These are phyloP conservation scores for Fraxinus paxiana DNA, from an alignment of 305 asterid genomes.

Conservation along the genomic window DNA sequence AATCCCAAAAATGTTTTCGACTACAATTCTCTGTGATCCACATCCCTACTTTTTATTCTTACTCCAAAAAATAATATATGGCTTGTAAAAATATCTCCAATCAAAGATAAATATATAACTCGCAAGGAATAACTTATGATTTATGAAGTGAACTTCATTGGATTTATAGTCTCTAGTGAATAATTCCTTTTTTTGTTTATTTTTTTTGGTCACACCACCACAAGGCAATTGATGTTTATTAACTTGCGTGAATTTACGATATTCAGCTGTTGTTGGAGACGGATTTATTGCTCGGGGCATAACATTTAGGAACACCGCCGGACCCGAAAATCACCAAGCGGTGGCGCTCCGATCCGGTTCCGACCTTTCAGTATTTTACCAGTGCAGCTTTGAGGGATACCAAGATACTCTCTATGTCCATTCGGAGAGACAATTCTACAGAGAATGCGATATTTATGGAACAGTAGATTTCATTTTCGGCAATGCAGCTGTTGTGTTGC, in stretches of 20 bases:
- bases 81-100: neutral
- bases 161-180: no score
- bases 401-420: constrained; percentile 80
- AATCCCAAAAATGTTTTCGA: no score
- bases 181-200: no score
- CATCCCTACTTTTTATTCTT: neutral
- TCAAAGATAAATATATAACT: neutral
- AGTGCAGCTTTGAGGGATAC: constrained; percentile 81
- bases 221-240: neutral
- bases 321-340: constrained; percentile 63
- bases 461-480: constrained; percentile 83
- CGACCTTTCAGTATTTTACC: constrained; percentile 70
- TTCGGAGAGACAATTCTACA: constrained; percentile 65
- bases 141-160: no score
- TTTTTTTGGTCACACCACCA: neutral
- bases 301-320: constrained; percentile 77
- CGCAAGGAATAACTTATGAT: no score
- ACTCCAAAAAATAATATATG: neutral
- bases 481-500: constrained; percentile 75
- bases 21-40: no score
- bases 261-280: constrained; percentile 56
- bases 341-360: constrained; percentile 82
- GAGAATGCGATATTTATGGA: constrained; percentile 71
- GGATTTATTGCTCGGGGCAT: constrained; percentile 78
- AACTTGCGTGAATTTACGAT: neutral